Evolutionary conservation across 1,284 basidiomycete species (phyloP).

Genomic region (Ceratobasidium sp.): DNA sequence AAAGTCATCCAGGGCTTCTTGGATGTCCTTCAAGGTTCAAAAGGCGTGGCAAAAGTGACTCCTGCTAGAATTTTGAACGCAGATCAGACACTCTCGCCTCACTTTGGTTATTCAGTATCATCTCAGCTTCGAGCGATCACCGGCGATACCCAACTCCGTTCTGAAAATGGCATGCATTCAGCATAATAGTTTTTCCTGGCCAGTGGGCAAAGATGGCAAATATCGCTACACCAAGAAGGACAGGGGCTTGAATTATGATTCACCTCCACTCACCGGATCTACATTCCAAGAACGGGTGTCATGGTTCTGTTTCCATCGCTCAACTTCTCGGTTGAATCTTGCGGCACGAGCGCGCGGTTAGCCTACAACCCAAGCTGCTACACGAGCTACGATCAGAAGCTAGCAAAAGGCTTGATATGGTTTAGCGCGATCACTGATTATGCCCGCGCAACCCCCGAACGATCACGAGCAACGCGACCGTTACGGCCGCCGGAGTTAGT

Average conservation of each 20-base stretch:
- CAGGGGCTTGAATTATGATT: neutral
- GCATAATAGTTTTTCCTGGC: neutral
- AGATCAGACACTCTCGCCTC: neutral
- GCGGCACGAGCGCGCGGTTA: neutral
- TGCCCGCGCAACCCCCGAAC: neutral
- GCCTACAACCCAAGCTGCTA: neutral
- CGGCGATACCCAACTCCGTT: neutral
- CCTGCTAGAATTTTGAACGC: neutral
- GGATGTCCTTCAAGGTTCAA: neutral
- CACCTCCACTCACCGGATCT: neutral
- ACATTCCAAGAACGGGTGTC: neutral
- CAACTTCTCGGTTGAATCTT: too few relatives aligned
- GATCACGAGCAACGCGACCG: too few relatives aligned
- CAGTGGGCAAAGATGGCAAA: neutral
- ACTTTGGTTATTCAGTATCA: neutral
- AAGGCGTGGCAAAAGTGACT: neutral
- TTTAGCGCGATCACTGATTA: neutral
- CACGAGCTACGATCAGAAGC: neutral
- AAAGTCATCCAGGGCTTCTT: conserved; percentile 2
- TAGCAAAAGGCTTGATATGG: neutral
- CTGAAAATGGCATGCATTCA: neutral
- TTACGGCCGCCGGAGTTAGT: neutral
- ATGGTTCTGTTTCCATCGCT: neutral
- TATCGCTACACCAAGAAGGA: neutral
- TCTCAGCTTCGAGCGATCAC: neutral